Conservation (phyloP, 2,329 filamentous ascomycete genomes). For the Sporothrix phasma region DNA sequence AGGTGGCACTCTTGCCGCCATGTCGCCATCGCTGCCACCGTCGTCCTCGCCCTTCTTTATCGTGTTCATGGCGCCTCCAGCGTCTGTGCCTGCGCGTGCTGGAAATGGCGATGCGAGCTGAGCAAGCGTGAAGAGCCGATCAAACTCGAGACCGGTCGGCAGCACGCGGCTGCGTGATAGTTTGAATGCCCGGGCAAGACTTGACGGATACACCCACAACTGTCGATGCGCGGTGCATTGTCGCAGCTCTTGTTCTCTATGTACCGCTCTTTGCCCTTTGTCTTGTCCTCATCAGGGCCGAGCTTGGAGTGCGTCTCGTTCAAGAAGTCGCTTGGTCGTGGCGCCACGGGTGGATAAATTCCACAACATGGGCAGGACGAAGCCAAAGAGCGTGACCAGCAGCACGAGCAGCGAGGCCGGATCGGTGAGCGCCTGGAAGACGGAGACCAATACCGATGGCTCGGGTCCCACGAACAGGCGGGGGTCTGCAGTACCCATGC, state of each 20-base stretch:
- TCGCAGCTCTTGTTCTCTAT: neutral
- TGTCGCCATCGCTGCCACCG: slow-evolving; percentile 21
- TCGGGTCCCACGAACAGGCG: neutral
- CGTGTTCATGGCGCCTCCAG: slow-evolving; percentile 21
- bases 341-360: slow-evolving; percentile 45
- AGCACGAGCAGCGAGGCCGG: slow-evolving; percentile 28
- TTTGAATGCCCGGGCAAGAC: slow-evolving; percentile 67
- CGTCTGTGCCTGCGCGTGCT: slow-evolving; percentile 25
- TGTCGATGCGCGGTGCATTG: slow-evolving; percentile 35
- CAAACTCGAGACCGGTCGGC: slow-evolving; percentile 62
- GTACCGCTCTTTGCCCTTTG: slow-evolving; percentile 15
- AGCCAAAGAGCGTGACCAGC: slow-evolving; percentile 37
- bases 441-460: neutral
- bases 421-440: slow-evolving; percentile 1
- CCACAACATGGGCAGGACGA: slow-evolving; percentile 43
- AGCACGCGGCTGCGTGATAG: slow-evolving; percentile 55
- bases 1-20: slow-evolving; percentile 38
- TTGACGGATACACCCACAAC: slow-evolving; percentile 76
- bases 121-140: slow-evolving; percentile 76
- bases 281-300: slow-evolving; percentile 30
- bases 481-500: neutral
- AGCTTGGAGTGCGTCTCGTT: slow-evolving; percentile 43
- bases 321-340: slow-evolving; percentile 43
- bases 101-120: slow-evolving; percentile 47
- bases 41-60: slow-evolving; percentile 25